phyloP scores from a whole-genome alignment of 805 yeast species.

The Starmerella sp. region DNA sequence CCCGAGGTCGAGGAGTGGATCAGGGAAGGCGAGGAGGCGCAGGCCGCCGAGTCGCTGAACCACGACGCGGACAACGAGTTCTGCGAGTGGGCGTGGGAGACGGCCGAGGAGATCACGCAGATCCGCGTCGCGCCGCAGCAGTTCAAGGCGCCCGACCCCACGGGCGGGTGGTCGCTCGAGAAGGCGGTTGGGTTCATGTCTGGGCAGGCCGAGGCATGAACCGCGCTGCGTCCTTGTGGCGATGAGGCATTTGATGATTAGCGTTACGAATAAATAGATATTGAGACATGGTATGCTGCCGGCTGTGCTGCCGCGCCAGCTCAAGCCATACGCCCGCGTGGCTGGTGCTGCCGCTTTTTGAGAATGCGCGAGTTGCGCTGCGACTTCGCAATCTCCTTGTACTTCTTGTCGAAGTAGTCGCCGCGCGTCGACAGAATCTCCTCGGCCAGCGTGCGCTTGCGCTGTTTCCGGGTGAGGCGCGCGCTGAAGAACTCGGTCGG shows the following conservation, averaged over 20 bases:
- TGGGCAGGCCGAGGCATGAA: slow-evolving; percentile 14
- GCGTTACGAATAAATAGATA: neutral
- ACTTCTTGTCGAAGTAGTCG: slow-evolving; percentile 82
- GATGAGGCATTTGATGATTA: neutral
- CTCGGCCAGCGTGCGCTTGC: slow-evolving; percentile 69
- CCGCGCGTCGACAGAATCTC: slow-evolving; percentile 48
- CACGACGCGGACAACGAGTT: slow-evolving; percentile 38
- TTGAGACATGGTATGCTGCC: neutral
- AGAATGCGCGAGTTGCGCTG: slow-evolving; percentile 46
- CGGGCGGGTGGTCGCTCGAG: slow-evolving; percentile 20
- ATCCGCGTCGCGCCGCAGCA: slow-evolving; percentile 20
- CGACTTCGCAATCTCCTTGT: slow-evolving; percentile 60
- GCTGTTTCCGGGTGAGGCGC: slow-evolving; percentile 55
- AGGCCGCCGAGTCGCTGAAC: slow-evolving; percentile 29
- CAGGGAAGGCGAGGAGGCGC: slow-evolving; percentile 28
- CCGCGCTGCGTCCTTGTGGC: neutral
- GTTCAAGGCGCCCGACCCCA: slow-evolving; percentile 10
- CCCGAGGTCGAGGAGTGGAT: slow-evolving; percentile 93
- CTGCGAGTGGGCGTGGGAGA: slow-evolving; percentile 54
- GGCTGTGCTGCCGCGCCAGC: no score
- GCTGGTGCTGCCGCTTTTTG: slow-evolving; percentile 40
- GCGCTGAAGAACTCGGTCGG: slow-evolving; percentile 64
- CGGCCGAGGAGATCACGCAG: slow-evolving; percentile 41
- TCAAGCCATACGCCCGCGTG: slow-evolving; percentile 4
- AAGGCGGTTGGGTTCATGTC: slow-evolving; percentile 18